These are phyloP conservation scores for Bullera alba DNA, from an alignment of 768 basidiomycete genomes.

Conservation along the genomic window DNA sequence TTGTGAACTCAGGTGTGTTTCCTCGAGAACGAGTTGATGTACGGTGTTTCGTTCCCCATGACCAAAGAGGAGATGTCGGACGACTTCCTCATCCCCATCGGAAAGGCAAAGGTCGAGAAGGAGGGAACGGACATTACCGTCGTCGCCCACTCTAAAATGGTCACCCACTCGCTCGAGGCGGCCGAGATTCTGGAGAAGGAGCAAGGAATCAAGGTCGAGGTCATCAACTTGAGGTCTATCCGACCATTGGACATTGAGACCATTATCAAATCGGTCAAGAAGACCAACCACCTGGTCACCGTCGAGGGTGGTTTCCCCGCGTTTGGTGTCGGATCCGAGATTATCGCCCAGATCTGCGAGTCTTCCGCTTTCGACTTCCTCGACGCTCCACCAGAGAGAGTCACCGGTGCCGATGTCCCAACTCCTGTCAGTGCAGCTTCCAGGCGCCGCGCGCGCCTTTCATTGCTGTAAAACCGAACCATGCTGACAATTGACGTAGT, in stretches of 20 bases:
- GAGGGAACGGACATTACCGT: conserved; percentile 88
- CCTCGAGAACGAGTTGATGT: conserved; percentile 98
- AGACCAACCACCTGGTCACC: conserved; percentile 90
- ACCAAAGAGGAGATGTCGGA: conserved; percentile 90
- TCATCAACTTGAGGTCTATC: conserved; percentile 88
- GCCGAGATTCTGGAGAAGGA: conserved; percentile 90
- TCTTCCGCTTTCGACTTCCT: conserved; percentile 97
- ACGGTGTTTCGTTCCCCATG: conserved; percentile 96
- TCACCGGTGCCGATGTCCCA: conserved; percentile 93
- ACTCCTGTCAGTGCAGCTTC: conserved; percentile 65
- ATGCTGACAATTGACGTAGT: conserved; percentile 51
- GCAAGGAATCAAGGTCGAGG: conserved; percentile 85
- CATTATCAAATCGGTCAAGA: conserved; percentile 94
- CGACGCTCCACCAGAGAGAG: conserved; percentile 93
- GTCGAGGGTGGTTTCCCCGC: conserved; percentile 98
- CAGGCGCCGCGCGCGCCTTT: background rate
- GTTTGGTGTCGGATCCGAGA: conserved; percentile 97
- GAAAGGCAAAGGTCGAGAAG: conserved; percentile 93
- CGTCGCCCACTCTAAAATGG: conserved; percentile 98
- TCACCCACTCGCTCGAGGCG: conserved; percentile 86
- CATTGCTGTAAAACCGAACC: background rate
- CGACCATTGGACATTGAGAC: conserved; percentile 96
- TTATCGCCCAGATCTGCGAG: conserved; percentile 94
- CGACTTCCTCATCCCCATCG: conserved; percentile 90
- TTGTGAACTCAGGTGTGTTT: conserved; percentile 61